These are phyloP conservation scores for Phytophthora citricola DNA, from an alignment of 352 stramenopile species.

Conservation along the genomic window DNA sequence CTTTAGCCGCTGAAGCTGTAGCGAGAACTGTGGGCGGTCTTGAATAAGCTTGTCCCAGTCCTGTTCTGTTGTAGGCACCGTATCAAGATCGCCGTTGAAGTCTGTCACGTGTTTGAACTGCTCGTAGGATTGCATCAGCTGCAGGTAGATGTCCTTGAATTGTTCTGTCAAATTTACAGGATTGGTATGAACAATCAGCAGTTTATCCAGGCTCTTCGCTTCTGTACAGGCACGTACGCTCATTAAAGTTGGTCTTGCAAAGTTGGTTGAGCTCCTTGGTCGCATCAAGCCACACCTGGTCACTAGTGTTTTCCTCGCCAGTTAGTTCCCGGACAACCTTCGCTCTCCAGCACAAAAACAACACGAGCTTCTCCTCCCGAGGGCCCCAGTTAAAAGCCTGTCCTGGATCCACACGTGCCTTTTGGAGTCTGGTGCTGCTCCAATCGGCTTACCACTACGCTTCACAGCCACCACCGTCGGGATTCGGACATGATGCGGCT, in stretches of 20 bases:
- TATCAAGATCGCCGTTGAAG: conserved; percentile 19
- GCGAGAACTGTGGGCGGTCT: conserved; percentile 15
- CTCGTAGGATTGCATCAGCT: conserved; percentile 33
- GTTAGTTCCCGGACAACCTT: conserved; percentile 21
- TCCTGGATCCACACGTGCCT: neutral
- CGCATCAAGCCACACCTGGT: conserved; percentile 23
- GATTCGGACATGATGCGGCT: neutral
- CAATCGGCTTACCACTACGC: neutral
- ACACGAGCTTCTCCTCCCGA: conserved; percentile 33
- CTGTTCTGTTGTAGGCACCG: conserved; percentile 1
- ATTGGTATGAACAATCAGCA: neutral
- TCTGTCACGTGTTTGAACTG: conserved; percentile 32
- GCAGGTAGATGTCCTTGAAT: conserved; percentile 37
- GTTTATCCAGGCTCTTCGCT: neutral
- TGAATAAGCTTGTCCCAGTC: conserved; percentile 35
- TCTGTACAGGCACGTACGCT: conserved; percentile 5
- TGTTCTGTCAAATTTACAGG: conserved; percentile 18
- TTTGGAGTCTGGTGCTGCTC: conserved; percentile 15
- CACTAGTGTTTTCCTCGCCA: conserved; percentile 25
- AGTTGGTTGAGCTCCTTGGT: conserved; percentile 35
- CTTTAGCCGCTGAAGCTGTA: conserved; percentile 25
- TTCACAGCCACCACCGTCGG: conserved; percentile 3
- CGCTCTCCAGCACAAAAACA: conserved; percentile 37
- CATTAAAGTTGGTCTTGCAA: conserved; percentile 22
- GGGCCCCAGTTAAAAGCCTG: conserved; percentile 1